These are phyloP conservation scores for Salinomyces thailandicus DNA, from an alignment of 2,329 filamentous ascomycete species.

Conservation along the genomic window DNA sequence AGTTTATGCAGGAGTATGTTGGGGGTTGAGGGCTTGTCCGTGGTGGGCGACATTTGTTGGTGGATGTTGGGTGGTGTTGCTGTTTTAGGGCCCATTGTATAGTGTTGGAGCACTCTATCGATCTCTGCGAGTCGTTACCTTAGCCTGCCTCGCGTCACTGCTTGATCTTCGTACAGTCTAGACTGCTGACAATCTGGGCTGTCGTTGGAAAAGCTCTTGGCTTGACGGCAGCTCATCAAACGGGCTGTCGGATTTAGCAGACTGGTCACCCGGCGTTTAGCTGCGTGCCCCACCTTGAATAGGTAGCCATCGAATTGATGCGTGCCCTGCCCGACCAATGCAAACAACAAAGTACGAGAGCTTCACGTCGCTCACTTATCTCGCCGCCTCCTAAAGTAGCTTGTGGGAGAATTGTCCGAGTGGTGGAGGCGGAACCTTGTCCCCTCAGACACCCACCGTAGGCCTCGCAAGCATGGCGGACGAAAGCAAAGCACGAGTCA, in stretches of 20 bases:
- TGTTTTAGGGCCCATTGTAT: too few relatives aligned
- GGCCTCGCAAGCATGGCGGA: slow-evolving; percentile 5
- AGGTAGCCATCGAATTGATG: background rate
- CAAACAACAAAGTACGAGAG: background rate
- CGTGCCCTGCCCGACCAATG: too few relatives aligned
- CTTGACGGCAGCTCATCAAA: too few relatives aligned
- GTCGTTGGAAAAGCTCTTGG: too few relatives aligned
- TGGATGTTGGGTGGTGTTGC: too few relatives aligned
- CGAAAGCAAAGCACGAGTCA: slow-evolving; percentile 2
- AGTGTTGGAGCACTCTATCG: too few relatives aligned
- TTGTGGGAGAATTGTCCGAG: background rate
- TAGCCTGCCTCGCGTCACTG: too few relatives aligned
- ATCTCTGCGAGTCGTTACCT: too few relatives aligned
- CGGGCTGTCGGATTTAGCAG: background rate
- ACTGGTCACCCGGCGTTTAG: background rate
- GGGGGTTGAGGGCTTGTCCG: too few relatives aligned
- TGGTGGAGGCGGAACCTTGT: background rate
- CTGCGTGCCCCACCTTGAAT: background rate
- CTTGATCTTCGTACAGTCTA: too few relatives aligned
- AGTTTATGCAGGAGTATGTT: slow-evolving; percentile 12
- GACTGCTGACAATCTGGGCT: too few relatives aligned
- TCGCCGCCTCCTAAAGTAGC: background rate
- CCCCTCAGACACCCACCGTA: background rate
- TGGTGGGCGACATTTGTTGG: too few relatives aligned
- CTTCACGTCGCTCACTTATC: background rate